Evolutionary conservation across 331 rosid genomes (phyloP).

Genomic region (Saraca asoca): DNA sequence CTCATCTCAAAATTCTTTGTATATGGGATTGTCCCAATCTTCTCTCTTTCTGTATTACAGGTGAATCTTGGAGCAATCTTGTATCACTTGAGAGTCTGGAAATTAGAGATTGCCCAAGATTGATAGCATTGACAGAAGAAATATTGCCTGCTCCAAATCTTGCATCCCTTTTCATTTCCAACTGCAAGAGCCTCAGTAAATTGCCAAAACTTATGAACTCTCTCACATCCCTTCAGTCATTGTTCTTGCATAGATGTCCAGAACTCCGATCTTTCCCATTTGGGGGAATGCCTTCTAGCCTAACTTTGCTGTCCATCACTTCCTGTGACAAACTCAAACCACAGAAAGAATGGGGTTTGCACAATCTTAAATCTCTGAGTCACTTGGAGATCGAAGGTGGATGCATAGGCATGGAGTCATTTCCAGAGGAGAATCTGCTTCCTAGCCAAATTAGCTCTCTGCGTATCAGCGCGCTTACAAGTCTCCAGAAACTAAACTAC

Average conservation of each 20-base stretch:
- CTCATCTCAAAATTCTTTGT: constrained; percentile 22
- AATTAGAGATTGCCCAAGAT: constrained; percentile 34
- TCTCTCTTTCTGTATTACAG: not conserved
- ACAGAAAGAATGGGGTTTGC: not conserved
- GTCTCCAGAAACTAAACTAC: not conserved
- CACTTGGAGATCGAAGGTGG: constrained; percentile 7
- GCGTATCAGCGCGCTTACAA: not conserved
- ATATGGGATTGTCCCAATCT: constrained; percentile 36
- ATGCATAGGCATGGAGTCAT: not conserved
- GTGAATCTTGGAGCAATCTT: not conserved
- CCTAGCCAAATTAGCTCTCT: not conserved
- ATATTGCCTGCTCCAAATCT: constrained; percentile 30
- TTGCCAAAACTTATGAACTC: constrained; percentile 28
- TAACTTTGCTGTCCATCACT: not conserved
- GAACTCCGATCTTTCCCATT: not conserved
- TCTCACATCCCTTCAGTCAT: constrained; percentile 23
- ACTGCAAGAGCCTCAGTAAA: constrained; percentile 9
- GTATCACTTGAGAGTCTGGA: constrained; percentile 33
- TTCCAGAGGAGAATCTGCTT: not conserved
- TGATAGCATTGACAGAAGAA: constrained; percentile 12
- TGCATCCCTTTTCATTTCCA: constrained; percentile 16
- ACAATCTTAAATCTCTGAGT: not conserved
- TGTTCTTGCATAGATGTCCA: not conserved
- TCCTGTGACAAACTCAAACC: not conserved
- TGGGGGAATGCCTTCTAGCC: not conserved